Base-by-base conservation (phyloP, 768 basidiomycete species). In the Multifurca ochricompacta region DNA sequence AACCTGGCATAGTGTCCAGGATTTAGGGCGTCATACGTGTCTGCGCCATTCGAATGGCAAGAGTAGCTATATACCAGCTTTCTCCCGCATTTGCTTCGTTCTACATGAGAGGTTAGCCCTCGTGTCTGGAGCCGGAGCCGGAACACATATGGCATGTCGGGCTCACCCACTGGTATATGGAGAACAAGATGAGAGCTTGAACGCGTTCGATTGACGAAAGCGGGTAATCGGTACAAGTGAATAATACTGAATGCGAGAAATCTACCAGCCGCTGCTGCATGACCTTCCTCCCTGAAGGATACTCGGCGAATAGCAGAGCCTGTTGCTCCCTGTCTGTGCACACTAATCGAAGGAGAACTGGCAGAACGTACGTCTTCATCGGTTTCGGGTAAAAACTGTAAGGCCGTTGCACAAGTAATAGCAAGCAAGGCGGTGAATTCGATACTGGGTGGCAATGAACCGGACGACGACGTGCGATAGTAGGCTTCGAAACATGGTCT, bases 1-100 rank as follows among this genome's bases (percentile, higher is more conserved):
- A 59, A 40, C 9, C 3, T 34, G 34, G 34, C n/a, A n/a, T 16
- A 4, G 6, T 9, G 7, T 27, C 19, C 34, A 9, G 4, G 16
- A 19, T 35, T 54, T 18, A 57, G 14, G 27, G 18, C 30, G 18
- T 25, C 59, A 21, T 56, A 64, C 63, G 50, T 25, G 58, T 59
- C 44, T 64, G 63, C 7, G 63, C 63, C 57, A 59, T 62, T 14
- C 63, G 63, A 44, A 64, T 62, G 6, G 63, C 63, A 11, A 59
- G 45, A 32, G 49, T 52, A 13, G 50, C 35, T 21, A 55, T 58
- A 35, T 60, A 60, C 45, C 50, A 59, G 32, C 58, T 47, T 45
- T 61, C 59, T 8, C 48, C 50, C 7, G 58, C 44, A 30, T 50
- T 49, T 1, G 40, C 50, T 7, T 53, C 58, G 16, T 61, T 61